Base-by-base conservation (phyloP, 805 yeast genomes). In the Wickerhamia fluorescens region DNA sequence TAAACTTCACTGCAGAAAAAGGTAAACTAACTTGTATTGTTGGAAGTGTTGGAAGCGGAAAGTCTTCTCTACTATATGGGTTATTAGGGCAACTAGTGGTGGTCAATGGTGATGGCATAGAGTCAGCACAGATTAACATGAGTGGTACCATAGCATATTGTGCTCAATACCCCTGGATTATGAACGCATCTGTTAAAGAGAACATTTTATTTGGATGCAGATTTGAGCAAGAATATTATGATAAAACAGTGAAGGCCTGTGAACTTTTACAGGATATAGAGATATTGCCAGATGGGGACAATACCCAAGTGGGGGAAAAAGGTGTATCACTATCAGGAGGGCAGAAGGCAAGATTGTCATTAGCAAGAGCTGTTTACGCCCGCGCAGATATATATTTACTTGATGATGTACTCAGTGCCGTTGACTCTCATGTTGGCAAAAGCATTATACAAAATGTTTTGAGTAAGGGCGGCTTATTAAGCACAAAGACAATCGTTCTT, bases 281-380 rank as follows among this genome's bases (percentile, higher is more conserved):
- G n/a, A 43, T 42, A 3, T 38, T 51, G 22, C 56, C 56, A 8
- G 45, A 51, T 28, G 53, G 53, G 2, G 54, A 51, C 26, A 41
- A 46, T 8, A 50, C 54, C 0, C 37, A 45, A 7, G 56, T 51
- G 7, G 56, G 56, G 4, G 56, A 51, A 20, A 47, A 49, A 25
- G 56, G 56, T 12, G 51, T 50, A 10, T 44, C 53, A 7, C 43
- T 51, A 13, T 49, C 55, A 6, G 56, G 56, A 14, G 56, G 56
- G 7, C 56, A 51, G 19, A 50, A 47, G 30, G 56, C 56, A 6
- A 38, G 56, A 28, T 40, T 51, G 8, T 46, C 54, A 0, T 44
- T 50, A 32, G 56, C 56, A 2, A 42, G 56, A 23, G 56, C 56
- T 2, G 45, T 51, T 10, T 51, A 51, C 28, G 41, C 53, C 3